Evolutionary conservation across 2,329 filamentous ascomycete species (phyloP).

Genomic region (Diaporthe ilicicola): DNA sequence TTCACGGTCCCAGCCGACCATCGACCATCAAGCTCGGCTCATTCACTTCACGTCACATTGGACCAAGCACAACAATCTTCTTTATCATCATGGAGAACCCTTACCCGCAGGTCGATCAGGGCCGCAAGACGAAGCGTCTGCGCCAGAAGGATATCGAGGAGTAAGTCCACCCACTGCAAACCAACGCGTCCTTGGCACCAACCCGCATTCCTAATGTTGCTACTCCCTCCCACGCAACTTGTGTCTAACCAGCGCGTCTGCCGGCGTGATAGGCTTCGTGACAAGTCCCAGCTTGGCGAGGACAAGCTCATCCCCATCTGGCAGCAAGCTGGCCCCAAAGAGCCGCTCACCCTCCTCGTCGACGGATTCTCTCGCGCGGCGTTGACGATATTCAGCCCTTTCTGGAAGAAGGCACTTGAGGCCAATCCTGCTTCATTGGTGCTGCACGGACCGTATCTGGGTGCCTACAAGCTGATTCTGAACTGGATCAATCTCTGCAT

Average conservation of each 20-base stretch:
- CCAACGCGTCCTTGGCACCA: background rate
- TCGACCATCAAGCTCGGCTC: background rate
- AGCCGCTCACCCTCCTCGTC: slow-evolving; percentile 5
- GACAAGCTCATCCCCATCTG: slow-evolving; percentile 29
- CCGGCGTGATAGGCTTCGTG: slow-evolving; percentile 10
- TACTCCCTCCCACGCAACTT: background rate
- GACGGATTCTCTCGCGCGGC: slow-evolving; percentile 22
- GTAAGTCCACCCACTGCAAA: slow-evolving; percentile 21
- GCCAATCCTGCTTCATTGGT: background rate
- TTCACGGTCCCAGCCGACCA: background rate
- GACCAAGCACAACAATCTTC: background rate
- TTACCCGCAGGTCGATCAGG: background rate
- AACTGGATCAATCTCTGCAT: slow-evolving; percentile 32
- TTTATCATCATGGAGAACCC: background rate
- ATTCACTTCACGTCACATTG: background rate
- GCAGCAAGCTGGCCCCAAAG: slow-evolving; percentile 1
- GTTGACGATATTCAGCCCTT: slow-evolving; percentile 16
- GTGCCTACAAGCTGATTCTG: slow-evolving; percentile 24
- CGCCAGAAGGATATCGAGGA: slow-evolving; percentile 30
- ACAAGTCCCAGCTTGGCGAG: slow-evolving; percentile 13
- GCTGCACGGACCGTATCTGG: slow-evolving; percentile 16
- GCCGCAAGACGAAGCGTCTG: slow-evolving; percentile 25
- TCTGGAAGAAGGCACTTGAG: slow-evolving; percentile 31
- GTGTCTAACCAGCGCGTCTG: background rate
- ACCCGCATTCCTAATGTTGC: no score